These are phyloP conservation scores for Hypomyces rosellus DNA, from an alignment of 2,329 filamentous ascomycete species.

Conservation along the genomic window DNA sequence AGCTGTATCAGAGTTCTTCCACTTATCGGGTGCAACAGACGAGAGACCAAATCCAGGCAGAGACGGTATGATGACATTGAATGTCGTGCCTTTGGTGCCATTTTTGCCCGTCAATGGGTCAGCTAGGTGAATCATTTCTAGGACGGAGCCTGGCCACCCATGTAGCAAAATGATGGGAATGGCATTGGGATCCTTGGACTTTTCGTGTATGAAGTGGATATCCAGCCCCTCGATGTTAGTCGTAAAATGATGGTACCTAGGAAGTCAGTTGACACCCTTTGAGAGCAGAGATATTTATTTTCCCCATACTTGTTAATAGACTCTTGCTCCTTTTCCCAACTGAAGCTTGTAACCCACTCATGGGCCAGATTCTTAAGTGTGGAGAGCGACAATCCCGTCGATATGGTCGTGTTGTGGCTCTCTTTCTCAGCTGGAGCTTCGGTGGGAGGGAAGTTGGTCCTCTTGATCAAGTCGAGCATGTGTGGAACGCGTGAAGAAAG, in stretches of 20 bases:
- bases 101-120: slow-evolving; percentile 3
- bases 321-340: slow-evolving; percentile 16
- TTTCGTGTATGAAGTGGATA: slow-evolving; percentile 12
- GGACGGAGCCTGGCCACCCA: slow-evolving; percentile 29
- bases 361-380: slow-evolving; percentile 11
- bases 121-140: slow-evolving; percentile 31
- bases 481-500: slow-evolving; percentile 9
- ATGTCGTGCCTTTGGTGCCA: background rate
- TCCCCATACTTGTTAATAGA: slow-evolving; percentile 14
- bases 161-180: slow-evolving; percentile 11
- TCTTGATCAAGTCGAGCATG: slow-evolving; percentile 20
- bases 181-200: slow-evolving; percentile 4
- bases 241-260: slow-evolving; percentile 9
- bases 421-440: background rate
- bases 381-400: slow-evolving; percentile 10
- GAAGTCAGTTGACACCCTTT: too few species aligned
- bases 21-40: slow-evolving; percentile 21
- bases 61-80: slow-evolving; percentile 23
- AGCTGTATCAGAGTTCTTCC: slow-evolving; percentile 31
- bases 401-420: slow-evolving; percentile 1
- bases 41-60: slow-evolving; percentile 36
- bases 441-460: slow-evolving; percentile 7
- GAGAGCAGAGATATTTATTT: too few species aligned
- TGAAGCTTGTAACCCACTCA: slow-evolving; percentile 15
- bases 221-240: slow-evolving; percentile 15